Percentiles rank a stretch among this genome's conserved stretches.
phyloP scores from a whole-genome alignment of 345 rosid genomes.

The Psidium friedrichsthalianum region DNA sequence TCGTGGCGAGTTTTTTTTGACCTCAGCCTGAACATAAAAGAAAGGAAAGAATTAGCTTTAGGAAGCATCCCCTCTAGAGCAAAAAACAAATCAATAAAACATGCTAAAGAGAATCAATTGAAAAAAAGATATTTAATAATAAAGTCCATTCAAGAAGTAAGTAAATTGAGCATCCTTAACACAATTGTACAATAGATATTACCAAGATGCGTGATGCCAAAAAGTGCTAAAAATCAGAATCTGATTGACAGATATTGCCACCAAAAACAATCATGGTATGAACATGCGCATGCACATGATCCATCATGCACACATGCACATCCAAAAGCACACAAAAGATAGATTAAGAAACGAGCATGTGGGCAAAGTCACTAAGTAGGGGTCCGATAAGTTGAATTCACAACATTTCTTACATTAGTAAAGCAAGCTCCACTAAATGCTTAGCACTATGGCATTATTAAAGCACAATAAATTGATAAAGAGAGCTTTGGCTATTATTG shows the following conservation, averaged over 20 bases:
- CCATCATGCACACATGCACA: background rate
- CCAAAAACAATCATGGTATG: background rate
- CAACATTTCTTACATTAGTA: background rate
- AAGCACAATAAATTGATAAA: background rate
- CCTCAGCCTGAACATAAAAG: conserved; percentile 40
- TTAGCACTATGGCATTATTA: background rate
- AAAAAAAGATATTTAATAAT: background rate
- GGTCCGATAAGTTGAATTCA: background rate
- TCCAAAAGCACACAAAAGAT: background rate
- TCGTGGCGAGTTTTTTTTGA: conserved; percentile 37
- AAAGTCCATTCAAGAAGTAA: background rate
- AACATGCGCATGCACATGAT: background rate
- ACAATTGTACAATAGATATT: background rate
- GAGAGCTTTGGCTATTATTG: background rate
- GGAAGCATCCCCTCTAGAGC: background rate
- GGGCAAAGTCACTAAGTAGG: background rate
- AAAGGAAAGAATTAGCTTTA: background rate
- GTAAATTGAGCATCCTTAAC: background rate
- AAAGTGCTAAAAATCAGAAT: background rate
- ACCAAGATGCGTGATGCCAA: background rate
- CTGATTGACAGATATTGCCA: background rate
- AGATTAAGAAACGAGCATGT: background rate
- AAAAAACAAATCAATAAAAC: background rate
- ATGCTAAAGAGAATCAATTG: background rate
- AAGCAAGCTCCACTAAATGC: background rate